Evolutionary conservation across 345 rosid genomes (phyloP).

Genomic region (Excoecaria agallocha): DNA sequence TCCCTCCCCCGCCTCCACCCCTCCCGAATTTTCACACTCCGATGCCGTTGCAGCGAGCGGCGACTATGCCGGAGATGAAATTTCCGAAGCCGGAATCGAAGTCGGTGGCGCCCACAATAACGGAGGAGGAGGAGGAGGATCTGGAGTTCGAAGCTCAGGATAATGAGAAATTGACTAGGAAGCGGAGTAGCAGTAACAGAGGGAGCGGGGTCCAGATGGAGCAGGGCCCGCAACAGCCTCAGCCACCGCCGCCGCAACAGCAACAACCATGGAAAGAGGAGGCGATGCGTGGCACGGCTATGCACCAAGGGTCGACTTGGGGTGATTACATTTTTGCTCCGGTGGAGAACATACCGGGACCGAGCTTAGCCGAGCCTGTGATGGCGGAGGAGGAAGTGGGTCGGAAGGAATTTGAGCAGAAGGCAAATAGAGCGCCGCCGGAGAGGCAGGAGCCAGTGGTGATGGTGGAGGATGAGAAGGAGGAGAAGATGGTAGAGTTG

Average conservation of each 20-base stretch:
- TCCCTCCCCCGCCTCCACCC: constrained; percentile 16
- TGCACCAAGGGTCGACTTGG: constrained; percentile 9
- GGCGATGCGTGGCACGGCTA: constrained; percentile 13
- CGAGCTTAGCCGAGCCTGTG: constrained; percentile 48
- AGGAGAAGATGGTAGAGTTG: constrained; percentile 9
- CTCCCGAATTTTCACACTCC: constrained; percentile 12
- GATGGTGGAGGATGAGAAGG: constrained; percentile 5
- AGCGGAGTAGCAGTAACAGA: constrained; percentile 44
- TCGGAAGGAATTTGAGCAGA: constrained; percentile 39
- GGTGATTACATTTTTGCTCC: constrained; percentile 46
- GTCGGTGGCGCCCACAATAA: constrained; percentile 45
- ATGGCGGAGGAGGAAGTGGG: constrained; percentile 39
- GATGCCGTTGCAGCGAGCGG: constrained; percentile 54
- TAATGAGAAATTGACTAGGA: constrained; percentile 45
- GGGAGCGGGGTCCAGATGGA: constrained; percentile 24
- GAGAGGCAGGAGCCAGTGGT: constrained; percentile 18
- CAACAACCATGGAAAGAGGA: constrained; percentile 11
- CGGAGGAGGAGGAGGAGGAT: constrained; percentile 63
- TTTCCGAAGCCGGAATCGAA: constrained; percentile 42
- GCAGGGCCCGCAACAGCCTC: constrained; percentile 6
- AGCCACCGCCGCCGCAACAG: constrained; percentile 29
- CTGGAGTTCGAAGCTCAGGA: constrained; percentile 44
- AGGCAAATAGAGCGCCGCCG: constrained; percentile 33
- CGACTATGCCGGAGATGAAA: constrained; percentile 81
- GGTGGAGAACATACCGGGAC: constrained; percentile 51